Conservation (phyloP, 495 filamentous ascomycete species). For the Hypoxylon lenormandii region DNA sequence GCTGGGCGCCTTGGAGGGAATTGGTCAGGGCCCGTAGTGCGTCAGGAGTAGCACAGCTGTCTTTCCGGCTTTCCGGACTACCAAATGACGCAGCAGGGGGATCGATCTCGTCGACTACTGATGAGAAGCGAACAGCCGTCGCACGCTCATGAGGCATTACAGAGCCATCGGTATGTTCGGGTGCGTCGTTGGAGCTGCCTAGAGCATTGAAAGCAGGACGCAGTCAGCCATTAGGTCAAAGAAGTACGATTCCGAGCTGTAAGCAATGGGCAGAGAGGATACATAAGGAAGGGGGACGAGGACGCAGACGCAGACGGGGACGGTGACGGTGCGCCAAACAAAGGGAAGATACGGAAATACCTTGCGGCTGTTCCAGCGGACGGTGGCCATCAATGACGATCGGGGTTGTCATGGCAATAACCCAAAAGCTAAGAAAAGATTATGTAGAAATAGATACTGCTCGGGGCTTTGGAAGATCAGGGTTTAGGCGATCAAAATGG, state of each 20-base stretch:
- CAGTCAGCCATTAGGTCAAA: slow-evolving; percentile 32
- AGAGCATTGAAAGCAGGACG: slow-evolving; percentile 26
- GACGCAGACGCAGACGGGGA: too few species aligned
- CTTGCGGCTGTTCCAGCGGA: slow-evolving; percentile 40
- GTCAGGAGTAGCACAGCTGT: slow-evolving; percentile 66
- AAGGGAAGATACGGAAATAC: slow-evolving; percentile 30
- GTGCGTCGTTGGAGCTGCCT: slow-evolving; percentile 43
- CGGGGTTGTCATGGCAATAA: slow-evolving; percentile 48
- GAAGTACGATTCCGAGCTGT: slow-evolving; percentile 8
- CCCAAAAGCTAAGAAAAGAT: slow-evolving; percentile 14
- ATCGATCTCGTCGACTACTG: slow-evolving; percentile 78
- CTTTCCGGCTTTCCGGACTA: slow-evolving; percentile 49
- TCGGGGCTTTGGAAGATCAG: slow-evolving; percentile 9
- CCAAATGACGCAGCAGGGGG: slow-evolving; percentile 56
- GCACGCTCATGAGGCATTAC: slow-evolving; percentile 48
- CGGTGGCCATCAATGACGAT: slow-evolving; percentile 31
- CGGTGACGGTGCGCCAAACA: slow-evolving; percentile 19
- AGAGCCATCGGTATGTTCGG: slow-evolving; percentile 43
- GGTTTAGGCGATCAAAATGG: slow-evolving; percentile 35
- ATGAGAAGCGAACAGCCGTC: slow-evolving; percentile 81
- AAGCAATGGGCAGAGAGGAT: not conserved
- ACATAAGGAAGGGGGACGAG: not conserved
- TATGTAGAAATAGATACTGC: slow-evolving; percentile 22
- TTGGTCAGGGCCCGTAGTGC: slow-evolving; percentile 78
- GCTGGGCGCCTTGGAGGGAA: slow-evolving; percentile 74